These are phyloP conservation scores for Wilhelminamyces savonicus DNA, from an alignment of 805 yeast species.

Conservation along the genomic window DNA sequence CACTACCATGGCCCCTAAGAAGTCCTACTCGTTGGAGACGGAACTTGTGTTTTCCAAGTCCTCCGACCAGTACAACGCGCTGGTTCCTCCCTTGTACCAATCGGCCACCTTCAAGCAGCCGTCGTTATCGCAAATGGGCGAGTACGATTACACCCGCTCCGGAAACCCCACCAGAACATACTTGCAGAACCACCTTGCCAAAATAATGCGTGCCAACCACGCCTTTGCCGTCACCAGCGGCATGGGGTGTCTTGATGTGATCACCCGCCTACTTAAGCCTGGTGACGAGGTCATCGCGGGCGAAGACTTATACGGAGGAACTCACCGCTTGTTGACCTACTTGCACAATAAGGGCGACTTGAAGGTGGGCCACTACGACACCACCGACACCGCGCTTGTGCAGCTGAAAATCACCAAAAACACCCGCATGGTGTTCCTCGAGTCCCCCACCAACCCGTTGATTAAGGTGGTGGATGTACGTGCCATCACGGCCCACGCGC, in stretches of 20 bases:
- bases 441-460: constrained; percentile 90
- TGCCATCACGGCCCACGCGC: constrained; percentile 60
- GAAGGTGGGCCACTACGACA: constrained; percentile 70
- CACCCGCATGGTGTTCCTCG: constrained; percentile 78
- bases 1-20: too few relatives aligned
- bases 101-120: constrained; percentile 91
- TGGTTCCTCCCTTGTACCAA: constrained; percentile 85
- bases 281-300: constrained; percentile 94
- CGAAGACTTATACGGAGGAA: constrained; percentile 91
- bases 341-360: constrained; percentile 58
- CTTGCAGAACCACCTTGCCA: constrained; percentile 70
- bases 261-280: constrained; percentile 65
- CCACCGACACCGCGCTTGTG: constrained; percentile 63
- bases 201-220: constrained; percentile 70
- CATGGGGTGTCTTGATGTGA: constrained; percentile 88
- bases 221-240: constrained; percentile 85
- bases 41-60: constrained; percentile 59
- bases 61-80: constrained; percentile 67
- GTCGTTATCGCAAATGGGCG: constrained; percentile 66
- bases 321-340: constrained; percentile 77
- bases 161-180: constrained; percentile 91
- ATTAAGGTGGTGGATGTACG: constrained; percentile 81
- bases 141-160: constrained; percentile 72
- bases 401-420: constrained; percentile 45
- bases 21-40: constrained; percentile 55